phyloP scores from a whole-genome alignment of 73 alveolate species.

The Paraurostyla sp. region DNA sequence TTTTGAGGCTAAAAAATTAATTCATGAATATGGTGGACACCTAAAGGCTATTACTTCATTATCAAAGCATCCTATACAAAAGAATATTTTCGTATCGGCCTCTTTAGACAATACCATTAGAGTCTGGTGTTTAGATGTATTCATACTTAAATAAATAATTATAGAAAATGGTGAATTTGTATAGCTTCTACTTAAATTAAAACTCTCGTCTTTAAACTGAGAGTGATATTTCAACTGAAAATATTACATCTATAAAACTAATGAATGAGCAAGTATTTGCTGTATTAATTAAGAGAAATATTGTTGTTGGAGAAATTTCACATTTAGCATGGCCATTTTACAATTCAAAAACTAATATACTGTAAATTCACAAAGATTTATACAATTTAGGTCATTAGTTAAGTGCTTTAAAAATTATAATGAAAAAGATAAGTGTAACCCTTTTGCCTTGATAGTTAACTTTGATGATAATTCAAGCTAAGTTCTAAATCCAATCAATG shows the following conservation, averaged over 20 bases:
- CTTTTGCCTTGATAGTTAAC: background rate
- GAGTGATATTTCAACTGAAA: background rate
- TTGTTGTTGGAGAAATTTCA: background rate
- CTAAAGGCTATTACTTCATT: background rate
- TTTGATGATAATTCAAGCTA: conserved; percentile 49
- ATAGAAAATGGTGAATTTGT: background rate
- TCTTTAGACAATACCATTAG: conserved; percentile 26
- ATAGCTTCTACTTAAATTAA: conserved; percentile 1
- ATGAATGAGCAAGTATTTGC: conserved; percentile 6
- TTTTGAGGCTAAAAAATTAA: conserved; percentile 16
- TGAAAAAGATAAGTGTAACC: background rate
- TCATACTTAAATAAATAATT: background rate
- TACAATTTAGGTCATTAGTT: background rate
- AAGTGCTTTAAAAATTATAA: background rate
- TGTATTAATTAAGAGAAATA: conserved; percentile 10
- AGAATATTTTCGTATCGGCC: conserved; percentile 24
- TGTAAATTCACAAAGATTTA: background rate
- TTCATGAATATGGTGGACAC: conserved; percentile 12
- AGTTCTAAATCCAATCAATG: background rate
- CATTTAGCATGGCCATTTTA: conserved; percentile 17
- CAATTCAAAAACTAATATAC: background rate
- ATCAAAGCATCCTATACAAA: background rate
- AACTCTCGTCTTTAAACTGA: background rate
- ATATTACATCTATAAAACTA: background rate
- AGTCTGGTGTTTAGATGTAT: conserved; percentile 44